Percentiles rank a stretch among this genome's conserved stretches.
These are phyloP conservation scores for Leccinum disarticulatum DNA, from an alignment of 768 basidiomycete genomes.

Conservation along the genomic window DNA sequence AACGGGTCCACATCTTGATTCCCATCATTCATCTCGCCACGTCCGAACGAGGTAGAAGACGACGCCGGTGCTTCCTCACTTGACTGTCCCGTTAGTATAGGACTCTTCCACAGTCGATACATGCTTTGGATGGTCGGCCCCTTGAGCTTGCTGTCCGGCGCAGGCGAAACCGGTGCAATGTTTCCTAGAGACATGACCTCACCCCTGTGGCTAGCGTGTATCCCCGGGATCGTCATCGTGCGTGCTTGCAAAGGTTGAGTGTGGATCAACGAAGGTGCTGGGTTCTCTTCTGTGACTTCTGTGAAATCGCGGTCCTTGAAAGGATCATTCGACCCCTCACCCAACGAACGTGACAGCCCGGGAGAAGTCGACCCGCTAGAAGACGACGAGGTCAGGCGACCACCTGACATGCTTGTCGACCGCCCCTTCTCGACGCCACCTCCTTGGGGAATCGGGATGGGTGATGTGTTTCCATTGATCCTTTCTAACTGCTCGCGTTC, in stretches of 20 bases:
- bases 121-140: slow-evolving; percentile 63
- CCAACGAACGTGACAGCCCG: slow-evolving; percentile 36
- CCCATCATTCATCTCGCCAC: slow-evolving; percentile 18
- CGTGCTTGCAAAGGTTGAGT: slow-evolving; percentile 73
- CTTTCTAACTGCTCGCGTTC: slow-evolving; percentile 40
- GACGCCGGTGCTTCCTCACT: slow-evolving; percentile 17
- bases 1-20: slow-evolving; percentile 33
- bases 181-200: slow-evolving; percentile 87
- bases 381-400: slow-evolving; percentile 20
- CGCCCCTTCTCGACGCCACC: slow-evolving; percentile 25
- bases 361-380: slow-evolving; percentile 30
- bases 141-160: slow-evolving; percentile 39
- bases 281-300: slow-evolving; percentile 29
- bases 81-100: slow-evolving; percentile 34
- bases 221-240: slow-evolving; percentile 85
- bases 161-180: slow-evolving; percentile 48
- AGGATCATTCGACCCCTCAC: slow-evolving; percentile 25
- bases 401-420: slow-evolving; percentile 28
- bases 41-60: slow-evolving; percentile 8
- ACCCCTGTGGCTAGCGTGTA: slow-evolving; percentile 80
- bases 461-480: slow-evolving; percentile 25
- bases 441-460: slow-evolving; percentile 36
- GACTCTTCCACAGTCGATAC: slow-evolving; percentile 74
- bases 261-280: slow-evolving; percentile 53
- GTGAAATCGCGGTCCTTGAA: slow-evolving; percentile 35